These are phyloP conservation scores for Auriscalpium orientale DNA, from an alignment of 768 basidiomycete species.

Conservation along the genomic window DNA sequence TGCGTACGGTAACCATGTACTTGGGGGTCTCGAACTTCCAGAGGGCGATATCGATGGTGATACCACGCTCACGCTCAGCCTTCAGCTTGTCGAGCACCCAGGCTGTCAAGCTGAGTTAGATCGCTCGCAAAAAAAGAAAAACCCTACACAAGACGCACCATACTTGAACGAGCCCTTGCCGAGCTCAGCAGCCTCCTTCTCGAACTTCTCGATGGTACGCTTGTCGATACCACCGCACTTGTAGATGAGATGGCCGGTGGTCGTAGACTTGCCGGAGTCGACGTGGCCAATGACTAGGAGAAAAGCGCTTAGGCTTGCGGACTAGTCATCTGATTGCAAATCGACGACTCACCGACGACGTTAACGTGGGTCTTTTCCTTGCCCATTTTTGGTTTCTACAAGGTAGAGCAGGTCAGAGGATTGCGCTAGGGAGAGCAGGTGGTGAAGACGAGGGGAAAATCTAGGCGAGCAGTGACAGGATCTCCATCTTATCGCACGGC, in stretches of 20 bases:
- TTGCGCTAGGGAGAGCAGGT: too few species aligned
- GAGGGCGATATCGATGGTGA: slow-evolving; percentile 99
- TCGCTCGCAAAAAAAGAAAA: slow-evolving; percentile 14
- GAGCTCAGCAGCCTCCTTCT: slow-evolving; percentile 99
- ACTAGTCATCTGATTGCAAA: slow-evolving; percentile 19
- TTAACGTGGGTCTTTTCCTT: slow-evolving; percentile 96
- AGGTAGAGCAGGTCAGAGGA: too few species aligned
- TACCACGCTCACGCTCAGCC: slow-evolving; percentile 99
- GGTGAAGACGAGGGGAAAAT: too few species aligned
- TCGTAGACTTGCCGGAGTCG: slow-evolving; percentile 99
- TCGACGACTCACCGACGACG: slow-evolving; percentile 74
- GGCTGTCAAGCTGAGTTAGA: slow-evolving; percentile 43
- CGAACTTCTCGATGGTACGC: slow-evolving; percentile 99
- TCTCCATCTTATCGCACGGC: background rate
- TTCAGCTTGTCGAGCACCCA: slow-evolving; percentile 99
- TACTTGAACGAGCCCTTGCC: slow-evolving; percentile 99
- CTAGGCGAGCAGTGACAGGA: background rate
- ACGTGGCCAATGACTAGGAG: slow-evolving; percentile 90
- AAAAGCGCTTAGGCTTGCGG: slow-evolving; percentile 20
- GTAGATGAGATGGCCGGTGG: slow-evolving; percentile 99
- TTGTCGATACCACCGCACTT: slow-evolving; percentile 99
- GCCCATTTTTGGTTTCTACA: slow-evolving; percentile 60
- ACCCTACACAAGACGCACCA: slow-evolving; percentile 44
- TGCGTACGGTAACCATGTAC: slow-evolving; percentile 82
- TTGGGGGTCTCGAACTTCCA: slow-evolving; percentile 99